Conservation (phyloP, 179 eudicot species). For the Heliamphora pulchella region DNA sequence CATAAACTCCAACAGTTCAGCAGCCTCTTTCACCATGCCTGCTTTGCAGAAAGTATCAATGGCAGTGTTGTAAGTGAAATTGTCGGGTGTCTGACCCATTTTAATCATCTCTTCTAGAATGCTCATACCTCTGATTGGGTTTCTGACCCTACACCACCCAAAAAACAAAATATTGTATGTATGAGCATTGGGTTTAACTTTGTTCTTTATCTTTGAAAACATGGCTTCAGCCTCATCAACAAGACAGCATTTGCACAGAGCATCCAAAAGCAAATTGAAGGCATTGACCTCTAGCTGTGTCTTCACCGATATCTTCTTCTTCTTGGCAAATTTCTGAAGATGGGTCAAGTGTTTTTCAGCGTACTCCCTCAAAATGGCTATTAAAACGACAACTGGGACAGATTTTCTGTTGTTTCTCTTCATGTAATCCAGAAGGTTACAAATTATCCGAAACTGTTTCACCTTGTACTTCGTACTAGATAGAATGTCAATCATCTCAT, state of each 20-base stretch:
- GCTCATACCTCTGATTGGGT: slow-evolving; percentile 63
- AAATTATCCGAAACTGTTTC: slow-evolving; percentile 64
- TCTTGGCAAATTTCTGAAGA: slow-evolving; percentile 65
- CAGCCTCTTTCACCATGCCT: slow-evolving; percentile 72
- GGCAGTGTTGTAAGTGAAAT: slow-evolving; percentile 73
- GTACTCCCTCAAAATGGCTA: slow-evolving; percentile 53
- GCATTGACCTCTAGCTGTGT: slow-evolving; percentile 68
- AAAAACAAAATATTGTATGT: slow-evolving; percentile 71
- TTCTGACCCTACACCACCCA: slow-evolving; percentile 88
- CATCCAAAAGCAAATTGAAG: slow-evolving; percentile 76
- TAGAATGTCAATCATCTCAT: slow-evolving; percentile 79
- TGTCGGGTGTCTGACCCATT: slow-evolving; percentile 59
- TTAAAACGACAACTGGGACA: slow-evolving; percentile 60
- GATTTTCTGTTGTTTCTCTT: slow-evolving; percentile 55
- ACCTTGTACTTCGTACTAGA: slow-evolving; percentile 68
- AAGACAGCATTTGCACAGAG: slow-evolving; percentile 78
- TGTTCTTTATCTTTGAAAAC: slow-evolving; percentile 47
- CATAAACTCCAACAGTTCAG: slow-evolving; percentile 65
- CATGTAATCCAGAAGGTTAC: slow-evolving; percentile 84
- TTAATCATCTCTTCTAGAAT: slow-evolving; percentile 64
- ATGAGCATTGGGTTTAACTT: slow-evolving; percentile 54
- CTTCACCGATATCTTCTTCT: slow-evolving; percentile 62
- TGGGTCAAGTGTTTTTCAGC: slow-evolving; percentile 70
- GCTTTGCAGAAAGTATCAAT: slow-evolving; percentile 73
- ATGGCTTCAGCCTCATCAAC: slow-evolving; percentile 64